These are phyloP conservation scores for Patellifolia procumbens DNA, from an alignment of 179 eudicot species.

Conservation along the genomic window DNA sequence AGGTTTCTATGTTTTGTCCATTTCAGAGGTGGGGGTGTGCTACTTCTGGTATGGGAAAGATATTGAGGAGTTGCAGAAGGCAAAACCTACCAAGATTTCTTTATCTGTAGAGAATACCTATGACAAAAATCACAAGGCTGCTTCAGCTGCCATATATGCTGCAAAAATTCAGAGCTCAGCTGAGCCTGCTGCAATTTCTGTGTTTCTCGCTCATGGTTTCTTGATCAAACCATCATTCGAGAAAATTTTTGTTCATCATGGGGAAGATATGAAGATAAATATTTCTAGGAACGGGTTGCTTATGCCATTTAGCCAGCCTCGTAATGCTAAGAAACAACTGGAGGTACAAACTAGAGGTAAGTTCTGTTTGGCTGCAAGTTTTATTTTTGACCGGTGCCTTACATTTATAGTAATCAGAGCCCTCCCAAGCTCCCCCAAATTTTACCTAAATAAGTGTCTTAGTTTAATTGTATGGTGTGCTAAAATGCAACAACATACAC, in stretches of 20 bases:
- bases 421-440: not conserved
- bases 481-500: too few relatives aligned
- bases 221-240: slow-evolving; percentile 82
- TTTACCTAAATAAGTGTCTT: not conserved
- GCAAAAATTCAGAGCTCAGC: slow-evolving; percentile 62
- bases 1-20: slow-evolving; percentile 67
- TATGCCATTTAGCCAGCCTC: slow-evolving; percentile 59
- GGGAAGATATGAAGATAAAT: slow-evolving; percentile 58
- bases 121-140: slow-evolving; percentile 50
- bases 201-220: slow-evolving; percentile 83
- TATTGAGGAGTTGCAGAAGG: slow-evolving; percentile 59
- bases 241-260: slow-evolving; percentile 68
- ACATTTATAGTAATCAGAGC: not conserved
- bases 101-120: slow-evolving; percentile 43
- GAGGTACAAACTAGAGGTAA: slow-evolving; percentile 55
- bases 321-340: slow-evolving; percentile 54
- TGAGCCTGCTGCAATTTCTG: slow-evolving; percentile 47
- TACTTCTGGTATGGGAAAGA: slow-evolving; percentile 84
- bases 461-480: too few relatives aligned
- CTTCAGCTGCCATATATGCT: slow-evolving; percentile 62
- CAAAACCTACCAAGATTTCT: slow-evolving; percentile 71
- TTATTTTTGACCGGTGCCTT: not conserved
- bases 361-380: slow-evolving; percentile 16
- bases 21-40: slow-evolving; percentile 84
- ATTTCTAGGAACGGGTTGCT: slow-evolving; percentile 64